Percentiles rank a stretch among this genome's conserved stretches.
These are phyloP conservation scores for Phytophthora meadii DNA, from an alignment of 352 stramenopile genomes.

Conservation along the genomic window DNA sequence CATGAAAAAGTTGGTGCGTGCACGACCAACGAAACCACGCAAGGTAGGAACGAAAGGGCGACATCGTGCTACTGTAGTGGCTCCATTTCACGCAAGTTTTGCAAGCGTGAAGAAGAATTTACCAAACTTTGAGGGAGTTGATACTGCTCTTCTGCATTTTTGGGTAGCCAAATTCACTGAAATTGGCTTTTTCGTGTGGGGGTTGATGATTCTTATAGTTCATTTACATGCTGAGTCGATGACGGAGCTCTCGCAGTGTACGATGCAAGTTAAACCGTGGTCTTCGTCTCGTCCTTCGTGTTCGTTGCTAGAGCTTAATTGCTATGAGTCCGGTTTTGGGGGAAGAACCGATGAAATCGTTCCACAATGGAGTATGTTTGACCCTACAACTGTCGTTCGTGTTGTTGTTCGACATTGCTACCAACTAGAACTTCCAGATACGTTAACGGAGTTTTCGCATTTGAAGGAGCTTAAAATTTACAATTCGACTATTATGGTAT, in stretches of 20 bases:
- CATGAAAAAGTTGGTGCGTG: slow-evolving; percentile 40
- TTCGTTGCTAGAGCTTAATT: slow-evolving; percentile 49
- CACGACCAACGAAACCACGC: slow-evolving; percentile 4
- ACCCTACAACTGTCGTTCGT: slow-evolving; percentile 26
- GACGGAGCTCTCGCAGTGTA: slow-evolving; percentile 23
- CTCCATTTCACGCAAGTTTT: slow-evolving; percentile 26
- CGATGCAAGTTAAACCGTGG: slow-evolving; percentile 52
- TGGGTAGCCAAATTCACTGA: slow-evolving; percentile 22
- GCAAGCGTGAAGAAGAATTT: slow-evolving; percentile 10
- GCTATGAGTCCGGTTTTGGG: slow-evolving; percentile 16
- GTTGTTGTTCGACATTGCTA: slow-evolving; percentile 41
- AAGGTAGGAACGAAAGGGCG: neutral
- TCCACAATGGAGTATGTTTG: slow-evolving; percentile 18
- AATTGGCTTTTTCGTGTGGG: slow-evolving; percentile 36
- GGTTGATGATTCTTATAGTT: slow-evolving; percentile 34
- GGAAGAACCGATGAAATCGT: slow-evolving; percentile 13
- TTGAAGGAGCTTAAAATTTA: slow-evolving; percentile 40
- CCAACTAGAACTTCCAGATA: slow-evolving; percentile 34
- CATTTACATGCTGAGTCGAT: slow-evolving; percentile 30
- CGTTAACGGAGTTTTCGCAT: slow-evolving; percentile 18
- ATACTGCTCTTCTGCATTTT: slow-evolving; percentile 8
- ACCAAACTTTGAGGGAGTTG: neutral
- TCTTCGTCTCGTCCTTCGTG: slow-evolving; percentile 37
- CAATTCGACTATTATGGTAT: slow-evolving; percentile 31
- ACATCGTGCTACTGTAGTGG: slow-evolving; percentile 23